Conservation (phyloP, 495 filamentous ascomycete genomes). For the Talaromyces proteolyticus region DNA sequence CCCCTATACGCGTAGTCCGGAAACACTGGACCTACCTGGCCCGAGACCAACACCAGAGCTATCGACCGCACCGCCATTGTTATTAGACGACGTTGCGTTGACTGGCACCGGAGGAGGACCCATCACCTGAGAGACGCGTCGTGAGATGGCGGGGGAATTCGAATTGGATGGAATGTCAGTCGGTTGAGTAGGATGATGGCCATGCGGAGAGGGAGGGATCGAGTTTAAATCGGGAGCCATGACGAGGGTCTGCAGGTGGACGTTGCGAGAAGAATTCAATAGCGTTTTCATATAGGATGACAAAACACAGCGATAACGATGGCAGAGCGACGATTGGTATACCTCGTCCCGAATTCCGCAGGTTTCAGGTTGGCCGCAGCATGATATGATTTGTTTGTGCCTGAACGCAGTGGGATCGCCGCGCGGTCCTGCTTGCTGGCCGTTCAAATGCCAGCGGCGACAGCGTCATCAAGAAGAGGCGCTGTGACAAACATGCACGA, state of each 20-base stretch:
- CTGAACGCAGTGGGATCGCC: too few relatives aligned
- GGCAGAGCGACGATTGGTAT: background rate
- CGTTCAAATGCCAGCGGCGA: slow-evolving; percentile 1
- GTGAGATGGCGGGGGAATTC: slow-evolving; percentile 33
- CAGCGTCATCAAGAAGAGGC: slow-evolving; percentile 3
- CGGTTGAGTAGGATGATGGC: slow-evolving; percentile 43
- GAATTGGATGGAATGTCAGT: slow-evolving; percentile 21
- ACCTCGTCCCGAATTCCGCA: background rate
- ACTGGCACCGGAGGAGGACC: slow-evolving; percentile 36
- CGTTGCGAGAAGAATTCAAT: background rate
- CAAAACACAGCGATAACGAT: background rate
- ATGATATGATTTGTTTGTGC: background rate
- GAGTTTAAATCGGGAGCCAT: slow-evolving; percentile 62
- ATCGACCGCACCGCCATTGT: slow-evolving; percentile 26
- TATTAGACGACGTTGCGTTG: slow-evolving; percentile 18
- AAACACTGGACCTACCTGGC: slow-evolving; percentile 34
- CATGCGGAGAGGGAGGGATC: slow-evolving; percentile 48
- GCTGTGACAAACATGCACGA: too few relatives aligned
- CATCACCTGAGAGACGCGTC: slow-evolving; percentile 42
- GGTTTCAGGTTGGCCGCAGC: background rate
- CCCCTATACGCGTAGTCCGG: background rate
- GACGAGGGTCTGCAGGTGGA: background rate
- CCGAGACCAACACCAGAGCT: slow-evolving; percentile 53
- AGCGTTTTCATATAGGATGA: background rate
- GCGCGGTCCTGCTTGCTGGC: too few relatives aligned